Evolutionary conservation across 768 basidiomycete species (phyloP).

Genomic region (Podaxis sp.): DNA sequence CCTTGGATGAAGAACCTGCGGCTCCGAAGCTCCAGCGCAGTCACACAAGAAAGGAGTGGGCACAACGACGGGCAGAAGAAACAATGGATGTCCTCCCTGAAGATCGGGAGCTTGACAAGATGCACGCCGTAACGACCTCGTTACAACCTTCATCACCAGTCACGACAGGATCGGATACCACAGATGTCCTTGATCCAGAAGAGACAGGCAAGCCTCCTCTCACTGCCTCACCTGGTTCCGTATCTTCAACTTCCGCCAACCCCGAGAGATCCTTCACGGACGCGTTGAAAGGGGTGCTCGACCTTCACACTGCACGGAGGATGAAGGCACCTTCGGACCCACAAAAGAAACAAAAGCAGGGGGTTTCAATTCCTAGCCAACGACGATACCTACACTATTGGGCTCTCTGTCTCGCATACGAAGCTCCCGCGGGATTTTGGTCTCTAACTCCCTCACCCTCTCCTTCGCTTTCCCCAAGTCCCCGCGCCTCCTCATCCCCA

Average conservation of each 20-base stretch:
- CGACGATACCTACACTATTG: slow-evolving; percentile 78
- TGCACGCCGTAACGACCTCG: slow-evolving; percentile 13
- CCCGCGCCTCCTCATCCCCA: background rate
- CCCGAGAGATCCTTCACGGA: slow-evolving; percentile 30
- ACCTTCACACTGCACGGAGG: slow-evolving; percentile 63
- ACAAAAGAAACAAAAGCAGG: slow-evolving; percentile 37
- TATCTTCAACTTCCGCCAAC: slow-evolving; percentile 11
- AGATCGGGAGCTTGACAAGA: slow-evolving; percentile 23
- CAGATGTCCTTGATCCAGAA: background rate
- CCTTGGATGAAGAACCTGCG: slow-evolving; percentile 42
- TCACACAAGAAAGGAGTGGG: slow-evolving; percentile 43
- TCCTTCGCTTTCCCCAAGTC: background rate
- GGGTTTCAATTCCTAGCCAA: slow-evolving; percentile 80
- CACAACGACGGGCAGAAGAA: slow-evolving; percentile 41
- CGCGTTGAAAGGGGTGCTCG: slow-evolving; percentile 52
- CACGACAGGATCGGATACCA: background rate
- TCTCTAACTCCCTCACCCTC: slow-evolving; percentile 18
- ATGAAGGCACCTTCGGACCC: slow-evolving; percentile 47
- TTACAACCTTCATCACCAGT: background rate
- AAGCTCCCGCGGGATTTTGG: slow-evolving; percentile 53
- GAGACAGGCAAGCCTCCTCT: background rate
- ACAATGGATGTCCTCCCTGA: slow-evolving; percentile 45
- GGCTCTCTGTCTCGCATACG: slow-evolving; percentile 56
- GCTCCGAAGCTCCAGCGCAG: slow-evolving; percentile 45
- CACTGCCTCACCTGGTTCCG: background rate